These are phyloP conservation scores for Mrakia hoshinonis DNA, from an alignment of 768 basidiomycete genomes.

Conservation along the genomic window DNA sequence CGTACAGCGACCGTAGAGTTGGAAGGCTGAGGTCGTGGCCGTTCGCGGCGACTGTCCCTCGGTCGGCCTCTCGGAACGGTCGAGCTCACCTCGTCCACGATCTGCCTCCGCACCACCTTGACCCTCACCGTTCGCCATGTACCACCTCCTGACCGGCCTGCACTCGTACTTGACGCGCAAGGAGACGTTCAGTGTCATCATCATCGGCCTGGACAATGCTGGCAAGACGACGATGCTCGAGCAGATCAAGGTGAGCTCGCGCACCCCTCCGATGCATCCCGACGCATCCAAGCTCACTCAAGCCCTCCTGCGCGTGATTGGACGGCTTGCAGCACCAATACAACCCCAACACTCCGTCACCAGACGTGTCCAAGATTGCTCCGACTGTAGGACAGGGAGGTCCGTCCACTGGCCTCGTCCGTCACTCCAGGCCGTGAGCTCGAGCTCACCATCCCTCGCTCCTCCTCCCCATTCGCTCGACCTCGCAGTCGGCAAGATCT, in stretches of 20 bases:
- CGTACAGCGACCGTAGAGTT: too few species aligned
- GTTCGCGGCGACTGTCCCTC: too few species aligned
- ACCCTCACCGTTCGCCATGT: constrained; percentile 50
- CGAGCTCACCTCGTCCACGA: too few species aligned
- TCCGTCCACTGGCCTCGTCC: constrained; percentile 42
- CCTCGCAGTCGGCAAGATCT: constrained; percentile 74
- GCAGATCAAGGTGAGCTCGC: constrained; percentile 25
- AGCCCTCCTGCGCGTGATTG: background rate
- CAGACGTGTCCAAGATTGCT: constrained; percentile 71
- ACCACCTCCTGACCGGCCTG: constrained; percentile 84
- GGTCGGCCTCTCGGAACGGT: too few species aligned
- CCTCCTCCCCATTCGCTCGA: background rate
- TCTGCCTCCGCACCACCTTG: background rate
- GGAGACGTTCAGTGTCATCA: constrained; percentile 84
- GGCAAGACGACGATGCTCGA: constrained; percentile 62
- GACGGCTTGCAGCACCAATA: constrained; percentile 16
- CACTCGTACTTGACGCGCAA: constrained; percentile 77
- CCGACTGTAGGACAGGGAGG: constrained; percentile 98
- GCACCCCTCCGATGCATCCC: background rate
- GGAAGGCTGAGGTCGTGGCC: too few species aligned
- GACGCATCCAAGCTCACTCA: background rate
- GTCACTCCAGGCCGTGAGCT: background rate
- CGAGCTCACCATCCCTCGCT: background rate
- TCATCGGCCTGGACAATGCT: constrained; percentile 63
- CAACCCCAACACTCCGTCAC: constrained; percentile 2